Evolutionary conservation across 495 filamentous ascomycete species (phyloP).

Genomic region (Pyrenopolyporus hunteri): DNA sequence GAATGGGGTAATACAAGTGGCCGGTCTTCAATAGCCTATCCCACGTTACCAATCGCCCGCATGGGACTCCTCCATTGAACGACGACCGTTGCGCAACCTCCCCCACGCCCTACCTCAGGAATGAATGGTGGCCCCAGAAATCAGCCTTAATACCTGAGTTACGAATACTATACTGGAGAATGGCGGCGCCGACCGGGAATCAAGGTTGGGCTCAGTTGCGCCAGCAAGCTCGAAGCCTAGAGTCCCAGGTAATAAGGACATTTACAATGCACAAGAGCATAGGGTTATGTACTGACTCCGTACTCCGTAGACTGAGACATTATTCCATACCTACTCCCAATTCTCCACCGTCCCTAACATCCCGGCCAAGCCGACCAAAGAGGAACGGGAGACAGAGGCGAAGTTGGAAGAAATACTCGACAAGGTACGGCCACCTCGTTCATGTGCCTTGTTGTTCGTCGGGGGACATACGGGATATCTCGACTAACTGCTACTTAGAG

Average conservation of each 20-base stretch:
- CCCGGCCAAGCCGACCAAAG: conserved; percentile 80
- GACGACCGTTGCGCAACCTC: conserved; percentile 6
- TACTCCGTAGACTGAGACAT: conserved; percentile 75
- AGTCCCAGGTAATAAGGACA: conserved; percentile 78
- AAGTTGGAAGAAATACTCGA: conserved; percentile 86
- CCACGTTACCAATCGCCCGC: conserved; percentile 4
- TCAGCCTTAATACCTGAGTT: conserved; percentile 4
- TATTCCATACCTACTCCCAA: conserved; percentile 95
- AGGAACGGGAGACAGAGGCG: conserved; percentile 78
- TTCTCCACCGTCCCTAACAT: conserved; percentile 83
- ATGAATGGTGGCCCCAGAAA: conserved; percentile 11
- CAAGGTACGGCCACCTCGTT: conserved; percentile 55
- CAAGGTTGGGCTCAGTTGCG: conserved; percentile 93
- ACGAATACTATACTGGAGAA: conserved; percentile 40
- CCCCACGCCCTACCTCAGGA: neutral
- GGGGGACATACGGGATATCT: neutral
- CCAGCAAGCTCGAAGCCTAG: conserved; percentile 87
- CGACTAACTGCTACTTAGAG: conserved; percentile 54
- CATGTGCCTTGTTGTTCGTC: conserved; percentile 10
- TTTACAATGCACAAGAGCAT: neutral
- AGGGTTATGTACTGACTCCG: conserved; percentile 5
- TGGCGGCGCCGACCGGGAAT: conserved; percentile 76
- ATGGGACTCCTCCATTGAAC: conserved; percentile 14
- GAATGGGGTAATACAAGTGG: neutral
- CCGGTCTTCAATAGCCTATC: neutral